phyloP scores from a whole-genome alignment of 257 asterid genomes.

The Petunia secreta region DNA sequence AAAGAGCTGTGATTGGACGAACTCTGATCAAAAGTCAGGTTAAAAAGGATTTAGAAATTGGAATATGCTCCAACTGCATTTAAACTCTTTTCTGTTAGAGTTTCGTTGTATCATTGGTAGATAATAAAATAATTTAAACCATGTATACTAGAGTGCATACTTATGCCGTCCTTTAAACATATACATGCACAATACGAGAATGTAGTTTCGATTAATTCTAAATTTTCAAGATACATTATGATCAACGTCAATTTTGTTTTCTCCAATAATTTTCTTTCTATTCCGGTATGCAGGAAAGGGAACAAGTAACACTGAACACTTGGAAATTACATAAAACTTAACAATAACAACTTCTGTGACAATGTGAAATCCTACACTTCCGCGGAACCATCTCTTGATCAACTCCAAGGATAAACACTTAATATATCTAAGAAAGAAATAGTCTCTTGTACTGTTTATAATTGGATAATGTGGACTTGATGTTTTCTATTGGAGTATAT shows the following conservation, averaged over 20 bases:
- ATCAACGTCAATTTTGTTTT: neutral
- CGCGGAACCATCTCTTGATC: neutral
- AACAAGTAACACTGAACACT: neutral
- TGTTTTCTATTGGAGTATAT: no score
- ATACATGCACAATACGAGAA: neutral
- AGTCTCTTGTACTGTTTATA: no score
- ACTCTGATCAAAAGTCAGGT: no score
- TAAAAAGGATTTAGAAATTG: no score
- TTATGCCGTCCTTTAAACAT: neutral
- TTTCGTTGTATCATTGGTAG: no score
- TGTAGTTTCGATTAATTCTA: neutral
- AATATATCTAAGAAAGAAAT: neutral
- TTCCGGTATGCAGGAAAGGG: neutral
- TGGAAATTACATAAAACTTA: neutral
- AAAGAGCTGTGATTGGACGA: no score
- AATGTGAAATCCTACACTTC: neutral
- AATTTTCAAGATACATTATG: neutral
- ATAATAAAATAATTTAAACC: no score
- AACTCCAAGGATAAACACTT: neutral
- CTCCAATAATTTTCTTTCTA: neutral
- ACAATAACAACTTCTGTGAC: neutral
- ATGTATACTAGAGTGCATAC: neutral
- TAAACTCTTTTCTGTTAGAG: no score
- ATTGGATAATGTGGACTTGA: no score
- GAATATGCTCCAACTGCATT: no score